phyloP scores from a whole-genome alignment of 2,329 filamentous ascomycete species.

The Saccharata proteae region DNA sequence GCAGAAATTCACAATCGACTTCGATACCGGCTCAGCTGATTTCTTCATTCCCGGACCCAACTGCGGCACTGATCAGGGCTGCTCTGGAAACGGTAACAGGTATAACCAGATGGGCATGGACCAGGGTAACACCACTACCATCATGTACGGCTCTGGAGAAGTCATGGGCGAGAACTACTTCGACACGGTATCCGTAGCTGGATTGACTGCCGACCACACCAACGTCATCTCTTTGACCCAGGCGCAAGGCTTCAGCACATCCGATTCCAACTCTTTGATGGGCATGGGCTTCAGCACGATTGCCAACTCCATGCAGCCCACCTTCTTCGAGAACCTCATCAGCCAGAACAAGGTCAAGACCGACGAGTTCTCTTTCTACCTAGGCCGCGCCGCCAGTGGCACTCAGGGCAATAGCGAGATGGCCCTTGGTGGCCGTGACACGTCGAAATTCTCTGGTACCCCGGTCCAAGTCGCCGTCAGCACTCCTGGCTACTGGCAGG shows the following conservation, averaged over 20 bases:
- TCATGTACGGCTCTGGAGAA: no score
- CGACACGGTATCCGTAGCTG: constrained; percentile 1
- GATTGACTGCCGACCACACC: not conserved
- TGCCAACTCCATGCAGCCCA: constrained; percentile 11
- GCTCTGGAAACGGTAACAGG: no score
- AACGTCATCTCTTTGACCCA: constrained; percentile 15
- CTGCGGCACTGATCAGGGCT: no score
- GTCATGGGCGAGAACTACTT: not conserved
- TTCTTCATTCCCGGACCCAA: no score
- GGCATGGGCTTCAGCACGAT: constrained; percentile 13
- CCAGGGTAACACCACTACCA: no score
- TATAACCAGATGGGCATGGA: no score
- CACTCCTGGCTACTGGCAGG: no score
- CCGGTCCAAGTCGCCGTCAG: no score
- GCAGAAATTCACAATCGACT: no score
- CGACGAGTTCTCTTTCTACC: constrained; percentile 18
- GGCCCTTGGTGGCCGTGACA: constrained; percentile 15
- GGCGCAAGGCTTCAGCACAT: constrained; percentile 13
- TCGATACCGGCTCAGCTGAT: no score
- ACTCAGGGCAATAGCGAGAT: constrained; percentile 14
- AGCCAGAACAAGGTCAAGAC: constrained; percentile 12
- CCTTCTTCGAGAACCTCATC: constrained; percentile 17
- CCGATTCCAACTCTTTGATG: constrained; percentile 14
- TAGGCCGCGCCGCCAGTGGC: constrained; percentile 13
- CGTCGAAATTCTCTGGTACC: constrained; percentile 12